phyloP scores from a whole-genome alignment of 192 early-diverging fungal species.

The Blastocladiella britannica region DNA sequence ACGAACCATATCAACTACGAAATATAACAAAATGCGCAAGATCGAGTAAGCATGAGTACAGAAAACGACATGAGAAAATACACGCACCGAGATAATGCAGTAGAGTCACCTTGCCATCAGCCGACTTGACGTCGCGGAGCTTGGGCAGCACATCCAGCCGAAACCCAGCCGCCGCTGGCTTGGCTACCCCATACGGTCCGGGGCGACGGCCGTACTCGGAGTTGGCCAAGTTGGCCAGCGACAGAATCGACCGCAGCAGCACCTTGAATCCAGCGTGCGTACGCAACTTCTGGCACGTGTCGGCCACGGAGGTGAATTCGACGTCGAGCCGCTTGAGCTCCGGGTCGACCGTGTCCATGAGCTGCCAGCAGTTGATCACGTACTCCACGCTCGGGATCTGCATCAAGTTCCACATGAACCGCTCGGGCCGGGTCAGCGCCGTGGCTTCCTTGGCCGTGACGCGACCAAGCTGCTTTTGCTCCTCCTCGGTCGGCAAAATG shows the following conservation, averaged over 20 bases:
- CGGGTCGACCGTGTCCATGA: constrained; percentile 8
- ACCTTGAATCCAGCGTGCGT: constrained; percentile 19
- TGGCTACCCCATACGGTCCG: too few species aligned
- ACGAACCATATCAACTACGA: too few species aligned
- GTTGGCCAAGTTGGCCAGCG: constrained; percentile 30
- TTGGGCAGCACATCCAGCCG: constrained; percentile 28
- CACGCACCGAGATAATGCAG: constrained; percentile 31
- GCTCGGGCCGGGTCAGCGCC: constrained; percentile 27
- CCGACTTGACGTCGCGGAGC: constrained; percentile 31
- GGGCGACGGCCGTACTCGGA: constrained; percentile 16
- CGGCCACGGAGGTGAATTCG: constrained; percentile 11
- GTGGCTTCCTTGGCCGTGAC: not conserved
- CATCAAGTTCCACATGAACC: constrained; percentile 25
- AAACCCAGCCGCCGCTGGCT: constrained; percentile 22
- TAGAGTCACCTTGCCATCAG: constrained; percentile 31
- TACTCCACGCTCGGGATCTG: constrained; percentile 13
- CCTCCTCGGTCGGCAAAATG: not conserved
- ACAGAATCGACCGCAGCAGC: constrained; percentile 19
- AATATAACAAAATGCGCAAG: too few species aligned
- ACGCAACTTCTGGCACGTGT: constrained; percentile 14
- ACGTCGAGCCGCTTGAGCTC: constrained; percentile 15
- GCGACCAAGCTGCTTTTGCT: not conserved
- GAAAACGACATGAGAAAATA: constrained; percentile 2
- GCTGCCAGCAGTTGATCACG: constrained; percentile 16
- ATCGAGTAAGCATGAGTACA: too few species aligned